A percentile compares a stretch with the other conserved stretches of the same genome.
Conservation (phyloP, 257 asterid species). For the Nicotiana benthamiana region DNA sequence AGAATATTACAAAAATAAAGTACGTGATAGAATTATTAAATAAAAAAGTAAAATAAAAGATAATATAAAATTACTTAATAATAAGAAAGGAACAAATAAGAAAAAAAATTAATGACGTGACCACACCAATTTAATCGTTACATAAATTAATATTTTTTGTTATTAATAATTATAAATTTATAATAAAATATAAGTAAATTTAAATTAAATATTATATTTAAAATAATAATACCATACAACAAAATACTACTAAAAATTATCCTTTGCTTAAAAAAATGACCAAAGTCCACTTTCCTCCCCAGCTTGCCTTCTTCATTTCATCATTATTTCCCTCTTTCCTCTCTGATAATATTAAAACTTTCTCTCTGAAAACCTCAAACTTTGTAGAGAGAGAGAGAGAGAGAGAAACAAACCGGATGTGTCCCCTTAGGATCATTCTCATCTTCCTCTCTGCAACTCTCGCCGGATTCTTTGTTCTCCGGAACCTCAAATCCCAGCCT, state of each 20-base stretch:
- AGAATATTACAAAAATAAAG: too few relatives aligned
- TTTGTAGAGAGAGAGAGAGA: background rate
- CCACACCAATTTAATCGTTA: too few relatives aligned
- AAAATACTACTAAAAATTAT: background rate
- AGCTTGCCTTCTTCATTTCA: background rate
- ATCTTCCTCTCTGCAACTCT: slow-evolving; percentile 45
- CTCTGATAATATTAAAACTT: background rate
- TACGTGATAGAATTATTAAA: too few relatives aligned
- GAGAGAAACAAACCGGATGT: slow-evolving; percentile 16
- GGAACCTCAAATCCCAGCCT: slow-evolving; percentile 31
- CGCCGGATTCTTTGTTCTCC: slow-evolving; percentile 41
- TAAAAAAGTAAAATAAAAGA: too few relatives aligned
- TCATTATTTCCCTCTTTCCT: background rate
- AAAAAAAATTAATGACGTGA: too few relatives aligned
- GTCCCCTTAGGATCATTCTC: slow-evolving; percentile 39
- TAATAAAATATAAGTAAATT: too few relatives aligned
- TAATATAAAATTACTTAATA: too few relatives aligned
- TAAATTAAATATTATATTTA: too few relatives aligned
- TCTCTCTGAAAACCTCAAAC: slow-evolving; percentile 11
- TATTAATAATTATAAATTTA: too few relatives aligned
- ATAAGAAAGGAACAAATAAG: too few relatives aligned
- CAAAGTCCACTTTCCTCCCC: background rate
- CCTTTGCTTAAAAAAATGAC: background rate
- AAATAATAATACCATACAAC: too few relatives aligned
- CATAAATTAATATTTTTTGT: too few relatives aligned